Evolutionary conservation across 2,329 filamentous ascomycete genomes (phyloP), one percentile per base, ranked within the genome.

Genomic region (Acarospora socialis): DNA sequence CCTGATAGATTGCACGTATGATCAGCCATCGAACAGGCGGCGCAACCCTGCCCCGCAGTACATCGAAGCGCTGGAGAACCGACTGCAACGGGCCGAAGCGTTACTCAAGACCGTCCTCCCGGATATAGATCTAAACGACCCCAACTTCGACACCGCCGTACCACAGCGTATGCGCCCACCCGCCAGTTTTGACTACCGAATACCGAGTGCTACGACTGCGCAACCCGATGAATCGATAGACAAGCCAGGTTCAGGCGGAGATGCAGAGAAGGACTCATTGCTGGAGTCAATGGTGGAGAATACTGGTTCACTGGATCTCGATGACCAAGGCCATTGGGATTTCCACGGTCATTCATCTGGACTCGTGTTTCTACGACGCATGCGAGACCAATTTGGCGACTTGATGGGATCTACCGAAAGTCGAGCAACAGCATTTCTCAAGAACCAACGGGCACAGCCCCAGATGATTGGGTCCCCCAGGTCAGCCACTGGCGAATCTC

Each of bases 281-380:
- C 63, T 98, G 16, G 77, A 87, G 49, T 92, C 86, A 17, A 95
- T 98, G 87, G 84, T 95, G 36, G 81, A 87, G 50, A 81, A 81
- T 24, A 83, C 87, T 3, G 90, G 87, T 21, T 81, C 86, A 50
- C 66, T 98, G 12, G 87, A 95, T 47, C 66, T 95, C 20, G 84
- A 92, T 46, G 87, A 95, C 44, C 74, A 77, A 46, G 87, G 87
- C 24, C 75, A 90, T 45, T 92, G 84, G 75, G 86, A 95, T 54
- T 98, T 93, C 47, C 83, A 92, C 49, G 90, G 90, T 28, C 80
- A 81, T 41, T 94, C 87, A 0, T 95, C 90, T 0, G 86, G 87
- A 3, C 70, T 86, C 25, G 82, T 87, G 40, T 98, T 94, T 52
- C 68, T 94, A 45, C 72, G 74, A 41, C 75, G 81, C 33, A 77